Conservation (phyloP, 331 rosid species). For the Rhamnella rubrinervis region DNA sequence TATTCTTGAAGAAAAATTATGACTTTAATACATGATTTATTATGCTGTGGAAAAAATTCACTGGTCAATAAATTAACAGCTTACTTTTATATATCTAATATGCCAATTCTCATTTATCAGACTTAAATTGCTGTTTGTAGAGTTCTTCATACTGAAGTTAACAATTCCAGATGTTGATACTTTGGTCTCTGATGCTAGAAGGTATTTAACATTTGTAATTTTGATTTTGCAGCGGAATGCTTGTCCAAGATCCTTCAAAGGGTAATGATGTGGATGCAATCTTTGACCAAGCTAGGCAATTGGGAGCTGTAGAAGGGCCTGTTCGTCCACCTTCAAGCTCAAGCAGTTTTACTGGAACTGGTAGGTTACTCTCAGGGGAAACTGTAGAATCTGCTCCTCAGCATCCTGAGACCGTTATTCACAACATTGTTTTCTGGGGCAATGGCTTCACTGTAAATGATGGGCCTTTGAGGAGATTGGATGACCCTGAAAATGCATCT, state of each 20-base stretch:
- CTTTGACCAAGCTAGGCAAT: slow-evolving; percentile 83
- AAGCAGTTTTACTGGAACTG: slow-evolving; percentile 87
- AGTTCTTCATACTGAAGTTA: not conserved
- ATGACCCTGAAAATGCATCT: slow-evolving; percentile 91
- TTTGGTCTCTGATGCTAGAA: not conserved
- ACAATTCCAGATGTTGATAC: not conserved
- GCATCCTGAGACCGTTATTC: slow-evolving; percentile 78
- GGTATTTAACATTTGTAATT: slow-evolving; percentile 17
- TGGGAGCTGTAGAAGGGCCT: slow-evolving; percentile 89
- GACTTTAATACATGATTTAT: not conserved
- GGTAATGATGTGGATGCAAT: slow-evolving; percentile 83
- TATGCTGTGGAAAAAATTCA: not conserved
- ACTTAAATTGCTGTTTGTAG: not conserved
- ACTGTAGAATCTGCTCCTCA: slow-evolving; percentile 61
- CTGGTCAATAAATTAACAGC: not conserved
- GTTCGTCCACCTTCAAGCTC: slow-evolving; percentile 78
- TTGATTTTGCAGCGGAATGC: slow-evolving; percentile 85
- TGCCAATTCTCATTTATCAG: not conserved
- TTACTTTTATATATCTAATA: not conserved
- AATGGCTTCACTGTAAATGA: slow-evolving; percentile 89
- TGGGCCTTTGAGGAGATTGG: slow-evolving; percentile 94
- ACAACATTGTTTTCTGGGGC: slow-evolving; percentile 92
- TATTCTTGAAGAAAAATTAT: no score
- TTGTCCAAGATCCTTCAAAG: slow-evolving; percentile 95
- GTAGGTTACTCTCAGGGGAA: slow-evolving; percentile 88